Evolutionary conservation across 768 basidiomycete genomes (phyloP), one percentile per base, ranked within the genome.

Genomic region (Pholiota molesta): DNA sequence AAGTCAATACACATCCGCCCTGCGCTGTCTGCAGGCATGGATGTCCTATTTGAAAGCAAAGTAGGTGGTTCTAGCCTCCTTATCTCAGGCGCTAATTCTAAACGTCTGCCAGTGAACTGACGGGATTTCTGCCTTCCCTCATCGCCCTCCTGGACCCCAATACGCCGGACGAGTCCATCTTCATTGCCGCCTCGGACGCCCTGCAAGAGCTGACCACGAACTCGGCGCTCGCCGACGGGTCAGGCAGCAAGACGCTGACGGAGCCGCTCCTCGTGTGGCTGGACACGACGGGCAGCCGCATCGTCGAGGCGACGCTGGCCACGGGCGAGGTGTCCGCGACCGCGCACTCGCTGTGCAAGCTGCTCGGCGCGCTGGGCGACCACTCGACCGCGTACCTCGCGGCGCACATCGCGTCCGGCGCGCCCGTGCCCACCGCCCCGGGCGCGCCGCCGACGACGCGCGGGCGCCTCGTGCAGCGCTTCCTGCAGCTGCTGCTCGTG

Each of bases 1-100:
- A 17, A 76, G 75, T 49, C 85, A 95, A 63, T 79, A 90, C 0
- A 82, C 82, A 17, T 86, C 92, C 0, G 91, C 92, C 0, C 79
- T 95, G 56, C 87, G 85, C 62, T 95, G 93, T 71, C 76, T 96
- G 2, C 87, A 92, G 70, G 87, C 91, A 2, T 98, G 95, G 95
- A 85, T 96, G 67, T 75, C 81, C 2, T 81, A 84, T 37, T 73
- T 96, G 9, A 87, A 85, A 26, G 81, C 84, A 61, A 86, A 85
- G 93, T 94, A 52, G 28, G 6, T 44, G 45, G 31, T 39, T 11
- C 35, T 67, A 44, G 28, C 26, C 14, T n/a, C 21, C 16, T 19
- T 33, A 23, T 5, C 33, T 55, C 52, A 11, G 45, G 60, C 44
- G 40, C 59, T 19, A 29, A 55, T 54, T 55, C 61, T 45, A 13